Evolutionary conservation across 129 eudicot genomes (phyloP).

Genomic region (carrot (Daucus carota)): DH1_v3.0 NC_030381.2:52768501-52769000

Average conservation of each 20-base stretch:
- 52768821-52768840: background rate
- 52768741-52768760: slow-evolving; percentile 2
- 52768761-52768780: background rate
- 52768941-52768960: background rate
- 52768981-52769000: background rate
- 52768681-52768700: background rate
- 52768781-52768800: background rate
- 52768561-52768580: no score
- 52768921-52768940: background rate
- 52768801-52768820: background rate
- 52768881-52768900: background rate
- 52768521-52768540: no score
- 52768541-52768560: no score
- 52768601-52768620: background rate
- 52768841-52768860: background rate
- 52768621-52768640: background rate
- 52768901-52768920: background rate
- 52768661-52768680: background rate
- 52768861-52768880: background rate
- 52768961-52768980: background rate
- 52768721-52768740: background rate
- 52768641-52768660: no score
- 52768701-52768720: background rate
- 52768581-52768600: no score
- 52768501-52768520: no score